Base-by-base conservation (phyloP, 306 rosid species). In the Vigna trinervia region DNA sequence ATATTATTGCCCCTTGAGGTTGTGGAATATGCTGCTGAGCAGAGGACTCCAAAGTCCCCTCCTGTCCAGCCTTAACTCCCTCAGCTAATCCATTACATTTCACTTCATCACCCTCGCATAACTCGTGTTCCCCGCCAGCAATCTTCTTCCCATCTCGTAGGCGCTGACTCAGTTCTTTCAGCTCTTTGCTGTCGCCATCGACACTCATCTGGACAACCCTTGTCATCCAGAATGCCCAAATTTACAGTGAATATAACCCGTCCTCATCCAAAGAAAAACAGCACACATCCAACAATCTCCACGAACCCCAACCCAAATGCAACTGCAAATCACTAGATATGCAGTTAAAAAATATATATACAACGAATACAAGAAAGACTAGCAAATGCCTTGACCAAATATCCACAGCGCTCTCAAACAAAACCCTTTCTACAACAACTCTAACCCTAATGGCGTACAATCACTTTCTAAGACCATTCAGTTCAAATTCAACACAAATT, bases 1-100 rank as follows among this genome's bases (percentile, higher is more conserved):
- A 86, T 62, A 92, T 89, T 63, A 84, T 82, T 22, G 97, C 77
- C 70, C 90, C 97, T 80, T 89, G 97, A 80, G 90, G 85, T 85
- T 83, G 93, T 75, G 76, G 85, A 22, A 76, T 69, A 51, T 78
- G 94, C 71, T 71, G 84, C 61, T 73, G 83, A 38, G 72, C 87
- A 59, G 76, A 83, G 73, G 80, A 66, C 62, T 84, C 88, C 61
- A 71, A 84, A 54, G 51, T 62, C 64, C 81, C 84, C 38, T 84
- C 87, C 50, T 22, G 78, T 69, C 84, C 83, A 81, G 67, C 90
- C 74, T 82, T 86, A 34, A 80, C 85, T 83, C 84, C 89, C 56
- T 83, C 80, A 8, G 65, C 61, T 17, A 71, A 65, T 60, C 87
- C 86, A 80, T 78, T 87, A 52, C 84, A 81, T 71, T 86, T 88